These are phyloP conservation scores for Eremochloa ophiuroides DNA, from an alignment of 176 grass and related monocot genomes.

Conservation along the genomic window DNA sequence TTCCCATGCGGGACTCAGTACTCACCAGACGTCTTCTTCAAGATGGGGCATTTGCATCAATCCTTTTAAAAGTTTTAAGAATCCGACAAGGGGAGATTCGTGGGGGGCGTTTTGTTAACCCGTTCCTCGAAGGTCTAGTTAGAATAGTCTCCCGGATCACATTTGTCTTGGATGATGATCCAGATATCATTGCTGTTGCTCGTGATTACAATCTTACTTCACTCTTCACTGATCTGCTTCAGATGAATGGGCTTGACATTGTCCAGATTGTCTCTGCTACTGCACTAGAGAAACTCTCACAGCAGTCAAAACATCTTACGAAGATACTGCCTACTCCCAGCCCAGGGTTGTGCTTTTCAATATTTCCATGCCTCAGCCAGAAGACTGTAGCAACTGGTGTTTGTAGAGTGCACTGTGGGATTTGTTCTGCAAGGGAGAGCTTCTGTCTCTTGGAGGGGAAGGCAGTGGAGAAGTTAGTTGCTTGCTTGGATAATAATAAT, in stretches of 20 bases:
- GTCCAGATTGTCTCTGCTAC: slow-evolving; percentile 74
- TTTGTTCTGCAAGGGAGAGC: slow-evolving; percentile 78
- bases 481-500: slow-evolving; percentile 83
- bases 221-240: slow-evolving; percentile 91
- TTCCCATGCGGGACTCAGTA: slow-evolving; percentile 66
- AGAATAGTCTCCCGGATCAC: slow-evolving; percentile 70
- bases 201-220: slow-evolving; percentile 66
- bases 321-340: slow-evolving; percentile 47
- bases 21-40: slow-evolving; percentile 77
- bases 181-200: slow-evolving; percentile 55
- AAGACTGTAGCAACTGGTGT: slow-evolving; percentile 50
- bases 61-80: slow-evolving; percentile 61
- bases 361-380: slow-evolving; percentile 67
- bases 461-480: slow-evolving; percentile 86
- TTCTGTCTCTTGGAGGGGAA: slow-evolving; percentile 94
- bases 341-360: slow-evolving; percentile 59
- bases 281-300: slow-evolving; percentile 74
- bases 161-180: slow-evolving; percentile 66
- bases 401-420: slow-evolving; percentile 71
- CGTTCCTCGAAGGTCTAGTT: slow-evolving; percentile 88
- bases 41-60: slow-evolving; percentile 66
- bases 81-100: slow-evolving; percentile 76
- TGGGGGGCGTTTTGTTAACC: slow-evolving; percentile 79
- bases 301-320: slow-evolving; percentile 76
- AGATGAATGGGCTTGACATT: slow-evolving; percentile 81